Conservation (phyloP, 148 eudicot species). For the Rhododendron williamsianum region DNA sequence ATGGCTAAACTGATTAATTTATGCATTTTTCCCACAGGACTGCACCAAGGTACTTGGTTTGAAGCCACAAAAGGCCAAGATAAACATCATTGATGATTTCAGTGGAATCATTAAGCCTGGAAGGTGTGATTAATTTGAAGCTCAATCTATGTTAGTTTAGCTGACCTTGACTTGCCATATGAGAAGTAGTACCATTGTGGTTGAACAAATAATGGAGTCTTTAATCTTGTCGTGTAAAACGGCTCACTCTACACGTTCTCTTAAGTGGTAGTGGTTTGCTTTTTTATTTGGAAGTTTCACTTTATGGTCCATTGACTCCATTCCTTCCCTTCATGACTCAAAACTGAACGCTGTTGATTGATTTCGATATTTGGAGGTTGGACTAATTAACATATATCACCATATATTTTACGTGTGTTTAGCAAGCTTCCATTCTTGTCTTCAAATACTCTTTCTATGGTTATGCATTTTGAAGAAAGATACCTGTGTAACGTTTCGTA, state of each 20-base stretch:
- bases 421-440: neutral
- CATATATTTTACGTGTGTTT: neutral
- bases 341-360: neutral
- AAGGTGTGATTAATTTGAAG: constrained; percentile 35
- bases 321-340: neutral
- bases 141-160: neutral
- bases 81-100: constrained; percentile 48
- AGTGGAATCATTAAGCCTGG: constrained; percentile 72
- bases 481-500: neutral
- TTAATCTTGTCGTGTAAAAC: neutral
- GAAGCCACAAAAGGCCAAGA: constrained; percentile 11
- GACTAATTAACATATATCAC: neutral
- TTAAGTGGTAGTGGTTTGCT: neutral
- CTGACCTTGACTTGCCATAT: neutral
- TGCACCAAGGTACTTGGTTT: constrained; percentile 14
- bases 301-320: neutral
- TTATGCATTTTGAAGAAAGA: neutral
- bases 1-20: neutral
- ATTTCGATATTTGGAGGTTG: neutral
- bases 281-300: neutral
- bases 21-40: constrained; percentile 26
- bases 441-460: neutral
- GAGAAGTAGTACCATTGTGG: neutral
- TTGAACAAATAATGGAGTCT: neutral
- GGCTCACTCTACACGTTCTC: neutral